These are phyloP conservation scores for Sugiyamaella castrensis DNA, from an alignment of 1,139 yeast species.

Conservation along the genomic window DNA sequence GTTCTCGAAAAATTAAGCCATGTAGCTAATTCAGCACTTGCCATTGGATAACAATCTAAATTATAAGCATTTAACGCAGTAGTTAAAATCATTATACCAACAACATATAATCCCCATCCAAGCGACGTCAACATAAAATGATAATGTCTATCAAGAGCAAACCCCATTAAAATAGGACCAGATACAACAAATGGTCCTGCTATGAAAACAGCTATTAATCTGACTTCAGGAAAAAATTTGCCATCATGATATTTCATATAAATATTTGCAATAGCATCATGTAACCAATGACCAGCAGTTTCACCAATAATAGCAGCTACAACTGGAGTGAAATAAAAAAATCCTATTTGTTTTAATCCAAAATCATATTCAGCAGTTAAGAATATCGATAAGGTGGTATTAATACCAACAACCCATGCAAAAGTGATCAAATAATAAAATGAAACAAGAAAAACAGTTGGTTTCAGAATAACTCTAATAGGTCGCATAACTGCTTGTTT, in stretches of 20 bases:
- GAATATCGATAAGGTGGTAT: slow-evolving; percentile 15
- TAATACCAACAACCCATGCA: slow-evolving; percentile 19
- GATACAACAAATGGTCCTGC: slow-evolving; percentile 12
- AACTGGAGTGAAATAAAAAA: slow-evolving; percentile 16
- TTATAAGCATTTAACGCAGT: slow-evolving; percentile 16
- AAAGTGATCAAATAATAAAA: slow-evolving; percentile 13
- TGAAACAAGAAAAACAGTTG: slow-evolving; percentile 12
- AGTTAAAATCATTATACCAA: slow-evolving; percentile 14
- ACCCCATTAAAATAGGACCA: slow-evolving; percentile 13
- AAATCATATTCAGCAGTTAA: slow-evolving; percentile 13
- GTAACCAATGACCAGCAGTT: slow-evolving; percentile 16
- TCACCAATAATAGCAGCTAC: slow-evolving; percentile 14
- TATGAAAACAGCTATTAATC: slow-evolving; percentile 12
- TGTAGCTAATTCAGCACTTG: slow-evolving; percentile 13
- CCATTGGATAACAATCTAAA: slow-evolving; percentile 15
- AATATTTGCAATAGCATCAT: slow-evolving; percentile 12
- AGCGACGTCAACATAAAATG: slow-evolving; percentile 14
- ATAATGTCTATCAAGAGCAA: slow-evolving; percentile 12
- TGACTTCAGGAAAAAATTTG: slow-evolving; percentile 10
- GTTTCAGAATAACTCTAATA: slow-evolving; percentile 9
- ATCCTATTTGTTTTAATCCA: slow-evolving; percentile 14
- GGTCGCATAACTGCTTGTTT: slow-evolving; percentile 16
- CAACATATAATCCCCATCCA: slow-evolving; percentile 17
- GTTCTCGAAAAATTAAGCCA: slow-evolving; percentile 17
- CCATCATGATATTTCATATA: slow-evolving; percentile 15